Evolutionary conservation across 2,329 filamentous ascomycete genomes (phyloP), one percentile per base, ranked within the genome.

Genomic region (Exophiala mesophila): DNA sequence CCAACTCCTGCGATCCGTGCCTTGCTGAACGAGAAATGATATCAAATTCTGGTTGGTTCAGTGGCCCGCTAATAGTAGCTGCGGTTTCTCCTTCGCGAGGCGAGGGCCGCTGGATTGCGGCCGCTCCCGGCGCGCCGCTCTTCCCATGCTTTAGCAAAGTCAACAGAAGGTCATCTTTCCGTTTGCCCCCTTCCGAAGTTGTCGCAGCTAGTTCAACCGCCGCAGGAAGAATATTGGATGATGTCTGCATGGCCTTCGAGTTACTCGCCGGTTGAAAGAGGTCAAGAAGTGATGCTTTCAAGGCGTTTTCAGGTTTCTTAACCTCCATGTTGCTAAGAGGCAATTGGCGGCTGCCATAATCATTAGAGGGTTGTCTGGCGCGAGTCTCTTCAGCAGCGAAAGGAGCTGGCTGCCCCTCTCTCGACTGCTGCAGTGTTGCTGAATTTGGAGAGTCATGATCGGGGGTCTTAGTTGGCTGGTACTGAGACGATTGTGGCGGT

Each of bases 191-290:
- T 1, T 66, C 63, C 2, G 58, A 60, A n/a, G 67, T 63, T 13
- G 67, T 63, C 13, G 64, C 70, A 26, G 69, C 65, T 13, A 74
- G 53, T 49, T 74, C 71, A 6, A 59, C 69, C 24, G 66, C 68
- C n/a, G 55, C 61, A 32, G 57, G 55, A n/a, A 37, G 36, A 23
- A 3, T n/a, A 16, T 20, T 9, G 18, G 32, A 17, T 26, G 24
- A 26, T 13, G 19, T 12, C n/a, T 21, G 40, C 15, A 5, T 29
- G 23, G 36, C 17, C 3, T 16, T 30, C 4, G 19, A 18, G 12
- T 8, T 19, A 32, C 36, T 23, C 28, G 58, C 38, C 12, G 50
- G 52, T 16, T 31, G 46, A 30, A 52, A 49, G 16, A 52, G 30
- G n/a, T 42, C 30, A 26, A 52, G 41, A 9, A 51, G 45, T 12